These are phyloP conservation scores for Peribolospora baueri DNA, from an alignment of 768 basidiomycete species.

Conservation along the genomic window DNA sequence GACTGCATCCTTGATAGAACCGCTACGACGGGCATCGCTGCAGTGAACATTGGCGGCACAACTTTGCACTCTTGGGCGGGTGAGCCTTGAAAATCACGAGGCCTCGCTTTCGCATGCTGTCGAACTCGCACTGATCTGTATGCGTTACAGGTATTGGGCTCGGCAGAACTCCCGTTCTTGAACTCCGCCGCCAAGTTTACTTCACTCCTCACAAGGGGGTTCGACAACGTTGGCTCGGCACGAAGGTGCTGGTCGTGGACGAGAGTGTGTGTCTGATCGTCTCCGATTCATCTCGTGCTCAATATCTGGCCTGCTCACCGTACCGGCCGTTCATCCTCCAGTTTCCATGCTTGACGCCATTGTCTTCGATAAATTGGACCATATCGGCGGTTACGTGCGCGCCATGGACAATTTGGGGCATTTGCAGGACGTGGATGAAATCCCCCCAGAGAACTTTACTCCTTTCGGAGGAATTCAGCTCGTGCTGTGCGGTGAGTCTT, in stretches of 20 bases:
- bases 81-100: no score
- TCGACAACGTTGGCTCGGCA: conserved; percentile 1
- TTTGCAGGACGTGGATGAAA: no score
- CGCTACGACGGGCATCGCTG: conserved; percentile 7
- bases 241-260: conserved; percentile 10
- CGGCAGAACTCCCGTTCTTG: conserved; percentile 2
- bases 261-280: conserved; percentile 16
- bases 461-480: conserved; percentile 19
- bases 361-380: conserved; percentile 20
- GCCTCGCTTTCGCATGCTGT: no score
- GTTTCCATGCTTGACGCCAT: conserved; percentile 20
- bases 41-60: conserved; percentile 4
- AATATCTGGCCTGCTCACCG: neutral
- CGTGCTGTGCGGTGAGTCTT: conserved; percentile 10
- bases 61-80: conserved; percentile 1
- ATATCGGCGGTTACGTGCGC: conserved; percentile 17
- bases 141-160: conserved; percentile 4
- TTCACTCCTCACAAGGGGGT: neutral
- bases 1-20: neutral
- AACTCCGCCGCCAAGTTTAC: neutral
- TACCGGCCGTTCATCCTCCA: neutral
- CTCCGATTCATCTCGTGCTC: conserved; percentile 10
- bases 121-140: neutral
- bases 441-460: neutral
- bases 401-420: no score